Conservation (phyloP, 768 basidiomycete genomes). For the Suillus occidentalis region DNA sequence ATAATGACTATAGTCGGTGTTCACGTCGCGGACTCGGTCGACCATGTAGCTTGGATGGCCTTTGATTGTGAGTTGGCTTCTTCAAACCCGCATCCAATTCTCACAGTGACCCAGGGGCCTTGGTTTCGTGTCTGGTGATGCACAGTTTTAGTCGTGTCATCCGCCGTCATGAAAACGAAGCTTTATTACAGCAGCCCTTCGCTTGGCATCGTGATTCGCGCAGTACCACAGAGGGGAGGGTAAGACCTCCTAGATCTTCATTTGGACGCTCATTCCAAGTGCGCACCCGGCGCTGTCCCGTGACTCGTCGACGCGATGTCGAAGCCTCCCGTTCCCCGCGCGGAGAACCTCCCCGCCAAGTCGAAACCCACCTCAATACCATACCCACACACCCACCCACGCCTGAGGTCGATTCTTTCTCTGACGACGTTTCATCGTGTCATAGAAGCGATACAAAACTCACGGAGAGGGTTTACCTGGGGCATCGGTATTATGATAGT, state of each 20-base stretch:
- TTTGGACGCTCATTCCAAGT: slow-evolving; percentile 5
- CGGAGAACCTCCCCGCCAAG: slow-evolving; percentile 2
- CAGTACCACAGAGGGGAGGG: slow-evolving; percentile 6
- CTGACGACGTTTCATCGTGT: neutral
- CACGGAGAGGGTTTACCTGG: neutral
- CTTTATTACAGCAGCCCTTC: slow-evolving; percentile 48
- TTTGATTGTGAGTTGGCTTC: slow-evolving; percentile 47
- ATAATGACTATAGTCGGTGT: slow-evolving; percentile 52
- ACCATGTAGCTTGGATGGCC: slow-evolving; percentile 51
- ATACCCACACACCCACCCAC: neutral
- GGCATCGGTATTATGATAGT: slow-evolving; percentile 13
- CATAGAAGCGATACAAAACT: neutral
- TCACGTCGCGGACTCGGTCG: slow-evolving; percentile 44
- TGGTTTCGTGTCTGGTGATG: slow-evolving; percentile 55
- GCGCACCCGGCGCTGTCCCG: slow-evolving; percentile 7
- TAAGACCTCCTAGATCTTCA: slow-evolving; percentile 4
- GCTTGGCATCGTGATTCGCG: slow-evolving; percentile 38
- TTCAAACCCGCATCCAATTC: slow-evolving; percentile 5
- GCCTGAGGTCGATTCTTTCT: neutral
- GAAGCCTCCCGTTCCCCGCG: neutral
- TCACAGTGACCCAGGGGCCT: slow-evolving; percentile 41
- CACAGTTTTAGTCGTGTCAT: slow-evolving; percentile 62
- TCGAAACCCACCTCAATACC: slow-evolving; percentile 5
- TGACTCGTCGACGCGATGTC: neutral
- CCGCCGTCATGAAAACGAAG: slow-evolving; percentile 59